Percentiles rank a stretch among this genome's conserved stretches.
Conservation (phyloP, 768 basidiomycete genomes). For the Auricularia cornea region DNA sequence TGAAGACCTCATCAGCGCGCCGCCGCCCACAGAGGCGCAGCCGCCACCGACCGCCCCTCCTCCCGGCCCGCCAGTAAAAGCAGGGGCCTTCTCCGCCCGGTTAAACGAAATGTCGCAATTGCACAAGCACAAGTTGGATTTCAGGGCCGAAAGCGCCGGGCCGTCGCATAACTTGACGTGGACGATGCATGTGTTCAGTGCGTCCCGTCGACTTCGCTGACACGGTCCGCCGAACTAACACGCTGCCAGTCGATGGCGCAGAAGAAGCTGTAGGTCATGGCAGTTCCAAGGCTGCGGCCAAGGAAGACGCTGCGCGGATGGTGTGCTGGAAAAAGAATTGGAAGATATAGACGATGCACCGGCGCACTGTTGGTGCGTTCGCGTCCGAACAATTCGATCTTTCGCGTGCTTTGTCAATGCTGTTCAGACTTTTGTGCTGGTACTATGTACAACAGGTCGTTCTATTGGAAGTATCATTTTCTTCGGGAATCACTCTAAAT, state of each 20-base stretch:
- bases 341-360: not conserved
- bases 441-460: not conserved
- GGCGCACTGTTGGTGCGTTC: not conserved
- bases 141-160: not conserved
- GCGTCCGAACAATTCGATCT: no score
- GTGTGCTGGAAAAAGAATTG: not conserved
- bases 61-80: slow-evolving; percentile 15
- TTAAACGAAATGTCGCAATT: not conserved
- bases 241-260: not conserved
- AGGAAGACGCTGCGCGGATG: not conserved
- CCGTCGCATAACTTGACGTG: not conserved
- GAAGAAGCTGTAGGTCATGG: not conserved
- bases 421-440: not conserved
- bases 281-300: not conserved
- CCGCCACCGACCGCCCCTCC: slow-evolving; percentile 20
- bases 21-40: not conserved
- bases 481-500: no score
- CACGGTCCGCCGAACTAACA: not conserved
- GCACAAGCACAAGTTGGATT: not conserved
- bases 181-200: not conserved
- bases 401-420: not conserved
- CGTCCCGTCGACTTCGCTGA: not conserved
- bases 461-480: no score
- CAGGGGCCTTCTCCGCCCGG: slow-evolving; percentile 7
- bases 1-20: not conserved